Conservation (phyloP, 495 filamentous ascomycete genomes). For the Recurvomyces mirabilis region DNA sequence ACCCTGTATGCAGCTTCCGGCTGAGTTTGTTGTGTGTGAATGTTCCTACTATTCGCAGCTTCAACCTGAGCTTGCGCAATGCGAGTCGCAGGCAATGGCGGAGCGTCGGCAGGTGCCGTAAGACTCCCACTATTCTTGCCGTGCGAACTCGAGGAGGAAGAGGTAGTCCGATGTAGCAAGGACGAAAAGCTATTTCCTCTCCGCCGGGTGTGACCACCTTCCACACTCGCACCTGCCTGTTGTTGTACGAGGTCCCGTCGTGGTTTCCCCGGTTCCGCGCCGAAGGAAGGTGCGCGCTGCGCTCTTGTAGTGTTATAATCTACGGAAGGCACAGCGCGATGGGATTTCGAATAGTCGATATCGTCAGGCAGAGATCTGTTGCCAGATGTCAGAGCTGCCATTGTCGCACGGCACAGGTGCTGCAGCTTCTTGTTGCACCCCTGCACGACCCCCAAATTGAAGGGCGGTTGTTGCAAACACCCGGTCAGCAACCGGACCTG, state of each 20-base stretch:
- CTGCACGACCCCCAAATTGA: no score
- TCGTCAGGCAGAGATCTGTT: no score
- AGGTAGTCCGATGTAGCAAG: not conserved
- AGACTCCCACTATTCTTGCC: not conserved
- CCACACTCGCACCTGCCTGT: not conserved
- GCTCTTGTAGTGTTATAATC: not conserved
- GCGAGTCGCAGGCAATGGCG: not conserved
- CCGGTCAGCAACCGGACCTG: no score
- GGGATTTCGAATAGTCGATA: constrained; percentile 1
- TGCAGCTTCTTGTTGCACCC: no score
- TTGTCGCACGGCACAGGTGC: no score
- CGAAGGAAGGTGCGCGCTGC: not conserved
- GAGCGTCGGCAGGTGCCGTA: not conserved
- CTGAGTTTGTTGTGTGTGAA: not conserved
- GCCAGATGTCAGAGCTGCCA: no score
- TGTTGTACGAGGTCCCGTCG: not conserved
- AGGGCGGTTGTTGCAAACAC: no score
- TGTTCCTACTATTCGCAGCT: not conserved
- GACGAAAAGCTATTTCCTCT: not conserved
- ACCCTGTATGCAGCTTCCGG: not conserved
- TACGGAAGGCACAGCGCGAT: not conserved
- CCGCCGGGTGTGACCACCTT: not conserved
- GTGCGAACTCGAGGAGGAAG: not conserved
- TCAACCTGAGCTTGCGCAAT: not conserved
- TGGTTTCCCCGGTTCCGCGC: not conserved